Base-by-base conservation (phyloP, 1,284 basidiomycete species). In the Ceratobasidium sp. region DNA sequence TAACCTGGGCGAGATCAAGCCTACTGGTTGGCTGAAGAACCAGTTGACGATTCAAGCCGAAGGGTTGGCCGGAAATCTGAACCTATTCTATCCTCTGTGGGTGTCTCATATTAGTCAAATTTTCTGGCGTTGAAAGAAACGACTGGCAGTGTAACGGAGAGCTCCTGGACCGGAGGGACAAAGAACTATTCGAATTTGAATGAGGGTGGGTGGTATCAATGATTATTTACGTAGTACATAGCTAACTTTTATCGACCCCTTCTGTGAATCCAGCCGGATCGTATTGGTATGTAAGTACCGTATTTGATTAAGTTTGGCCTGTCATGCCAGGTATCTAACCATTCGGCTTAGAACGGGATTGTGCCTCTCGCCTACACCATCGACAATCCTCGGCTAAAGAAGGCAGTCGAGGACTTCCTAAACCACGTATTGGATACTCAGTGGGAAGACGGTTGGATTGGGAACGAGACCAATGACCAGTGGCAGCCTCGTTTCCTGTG, bases 211-310 rank as follows among this genome's bases (percentile, higher is more conserved):
- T 25, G 6, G 13, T 37, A 34, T 59, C 34, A 22, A 13, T 22
- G 9, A 6, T 65, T 13, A 40, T 43, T 62, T 54, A 44, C 13
- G 7, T 8, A 13, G 54, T 32, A n/a, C 13, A 19, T 62, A 13
- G 7, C 44, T 34, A 62, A 51, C 5, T 5, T 43, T 9, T 44
- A 4, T n/a, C 29, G 19, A 44, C 44, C 25, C 15, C 3, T 62
- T 32, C 25, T 29, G n/a, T 37, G 9, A 13, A 54, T 64, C 34
- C 29, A 74, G 71, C 71, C n/a, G 71, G 71, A 34, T 65, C 71
- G 22, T 74, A 74, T 29, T 74, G 71, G 71, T 74, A 64, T 74
- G 71, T 74, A 43, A 56, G 69, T 71, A 62, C 51, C 25, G 17
- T 19, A 49, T 25, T 67, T 44, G 8, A 15, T 32, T 64, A 9